Evolutionary conservation across 202 grass and related monocot genomes (phyloP), one percentile per base, ranked within the genome.

Genomic region (Schoenoplectus tabernaemontani): DNA sequence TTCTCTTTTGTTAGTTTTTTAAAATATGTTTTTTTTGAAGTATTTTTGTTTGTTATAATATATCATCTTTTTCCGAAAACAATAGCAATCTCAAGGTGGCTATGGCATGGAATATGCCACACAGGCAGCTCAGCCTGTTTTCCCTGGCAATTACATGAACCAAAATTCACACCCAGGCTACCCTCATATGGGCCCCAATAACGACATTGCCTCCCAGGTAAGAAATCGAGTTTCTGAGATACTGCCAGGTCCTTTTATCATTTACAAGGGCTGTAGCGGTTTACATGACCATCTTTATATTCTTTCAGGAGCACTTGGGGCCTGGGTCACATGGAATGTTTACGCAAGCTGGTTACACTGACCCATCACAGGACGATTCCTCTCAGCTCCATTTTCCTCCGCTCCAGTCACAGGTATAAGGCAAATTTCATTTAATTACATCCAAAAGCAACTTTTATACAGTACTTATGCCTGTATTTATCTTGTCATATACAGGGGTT

Each of bases 301-400:
- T 81, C 61, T 42, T 26, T 74, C 83, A 99, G 96, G 96, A 96
- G 84, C 91, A 93, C 57, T 87, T 91, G 88, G 85, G 76, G 41
- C 96, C 94, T 82, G 96, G 90, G 76, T 96, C 96, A 60, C 96
- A 99, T 92, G 92, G 85, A 38, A 80, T 99, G 76, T 99, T 99
- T 83, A 99, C 96, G 36, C 96, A 99, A 87, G 87, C 90, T 5
- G 90, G 86, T 57, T 96, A 89, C 78, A 96, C 88, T 85, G 96
- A 96, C 80, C 88, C 90, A 54, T 89, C 92, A 15, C 92, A 99
- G 82, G 96, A 99, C 36, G 92, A 99, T 59, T 88, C 96, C 20
- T 89, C 96, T 80, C 96, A 99, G 83, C 87, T 85, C 65, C 90
- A 96, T 88, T 99, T 88, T 78, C 82, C 76, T n/a, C 78, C 90